Conservation (phyloP, 331 rosid species). For the Malus hybrid region DNA sequence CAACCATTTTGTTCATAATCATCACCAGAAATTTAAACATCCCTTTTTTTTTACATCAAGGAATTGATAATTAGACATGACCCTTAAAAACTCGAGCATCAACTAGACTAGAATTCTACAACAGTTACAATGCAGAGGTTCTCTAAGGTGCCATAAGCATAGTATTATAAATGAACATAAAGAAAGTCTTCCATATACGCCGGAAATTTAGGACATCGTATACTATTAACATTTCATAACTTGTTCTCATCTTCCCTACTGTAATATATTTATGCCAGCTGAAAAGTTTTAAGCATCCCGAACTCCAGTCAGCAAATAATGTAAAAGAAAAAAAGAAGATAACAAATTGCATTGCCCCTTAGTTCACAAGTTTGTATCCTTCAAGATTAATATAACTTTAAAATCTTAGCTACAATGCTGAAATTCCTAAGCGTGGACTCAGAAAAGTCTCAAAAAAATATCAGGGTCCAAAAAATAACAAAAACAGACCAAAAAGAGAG, state of each 20-base stretch:
- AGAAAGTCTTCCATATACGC: neutral
- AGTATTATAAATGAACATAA: neutral
- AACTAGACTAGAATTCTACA: neutral
- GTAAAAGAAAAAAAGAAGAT: neutral
- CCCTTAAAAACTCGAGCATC: neutral
- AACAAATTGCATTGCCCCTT: neutral
- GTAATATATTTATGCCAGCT: neutral
- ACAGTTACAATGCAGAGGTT: neutral
- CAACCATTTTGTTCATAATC: neutral
- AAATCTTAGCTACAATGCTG: neutral
- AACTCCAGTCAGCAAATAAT: neutral
- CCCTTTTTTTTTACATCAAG: neutral
- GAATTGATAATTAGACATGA: neutral
- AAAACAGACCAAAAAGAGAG: neutral
- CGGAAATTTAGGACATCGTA: neutral
- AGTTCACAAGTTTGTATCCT: neutral
- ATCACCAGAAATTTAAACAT: neutral
- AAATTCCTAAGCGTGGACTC: neutral
- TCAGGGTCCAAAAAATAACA: neutral
- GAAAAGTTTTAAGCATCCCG: neutral
- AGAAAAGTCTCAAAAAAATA: neutral
- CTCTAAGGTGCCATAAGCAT: neutral
- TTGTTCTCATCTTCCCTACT: neutral
- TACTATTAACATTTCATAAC: neutral
- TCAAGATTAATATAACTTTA: neutral